phyloP scores from a whole-genome alignment of 108 stramenopile genomes.

The Stephanodiscus triporus region DNA sequence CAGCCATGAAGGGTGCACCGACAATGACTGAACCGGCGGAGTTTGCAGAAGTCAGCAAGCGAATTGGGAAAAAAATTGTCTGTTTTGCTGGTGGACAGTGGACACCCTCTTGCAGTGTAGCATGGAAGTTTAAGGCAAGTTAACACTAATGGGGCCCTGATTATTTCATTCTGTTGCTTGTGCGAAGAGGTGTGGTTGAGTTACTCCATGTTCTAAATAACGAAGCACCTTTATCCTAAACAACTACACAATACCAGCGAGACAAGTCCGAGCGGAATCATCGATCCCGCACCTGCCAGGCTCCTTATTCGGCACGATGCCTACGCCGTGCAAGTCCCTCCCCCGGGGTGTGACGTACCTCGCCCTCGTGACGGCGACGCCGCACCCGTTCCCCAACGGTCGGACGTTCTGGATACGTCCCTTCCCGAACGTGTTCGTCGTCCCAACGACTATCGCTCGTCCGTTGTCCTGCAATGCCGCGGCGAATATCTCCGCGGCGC shows the following conservation, averaged over 20 bases:
- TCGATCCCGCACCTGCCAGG: slow-evolving; percentile 7
- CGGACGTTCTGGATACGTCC: slow-evolving; percentile 84
- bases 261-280: slow-evolving; percentile 22
- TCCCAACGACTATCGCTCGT: slow-evolving; percentile 69
- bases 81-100: too few relatives aligned
- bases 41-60: too few relatives aligned
- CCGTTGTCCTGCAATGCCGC: slow-evolving; percentile 82
- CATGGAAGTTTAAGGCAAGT: too few relatives aligned
- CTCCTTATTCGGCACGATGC: slow-evolving; percentile 59
- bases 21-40: too few relatives aligned
- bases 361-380: slow-evolving; percentile 83
- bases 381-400: slow-evolving; percentile 66
- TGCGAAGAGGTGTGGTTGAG: too few relatives aligned
- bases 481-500: slow-evolving; percentile 75
- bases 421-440: slow-evolving; percentile 79
- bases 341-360: slow-evolving; percentile 81
- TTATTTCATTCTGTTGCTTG: too few relatives aligned
- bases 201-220: too few relatives aligned
- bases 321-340: slow-evolving; percentile 72
- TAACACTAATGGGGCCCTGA: too few relatives aligned
- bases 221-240: too few relatives aligned
- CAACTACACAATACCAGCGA: slow-evolving; percentile 39
- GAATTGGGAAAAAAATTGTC: too few relatives aligned
- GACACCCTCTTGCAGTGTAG: too few relatives aligned
- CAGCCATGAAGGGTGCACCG: too few relatives aligned